phyloP scores from a whole-genome alignment of 1,284 basidiomycete species.

The Microbotryum saponariae region DNA sequence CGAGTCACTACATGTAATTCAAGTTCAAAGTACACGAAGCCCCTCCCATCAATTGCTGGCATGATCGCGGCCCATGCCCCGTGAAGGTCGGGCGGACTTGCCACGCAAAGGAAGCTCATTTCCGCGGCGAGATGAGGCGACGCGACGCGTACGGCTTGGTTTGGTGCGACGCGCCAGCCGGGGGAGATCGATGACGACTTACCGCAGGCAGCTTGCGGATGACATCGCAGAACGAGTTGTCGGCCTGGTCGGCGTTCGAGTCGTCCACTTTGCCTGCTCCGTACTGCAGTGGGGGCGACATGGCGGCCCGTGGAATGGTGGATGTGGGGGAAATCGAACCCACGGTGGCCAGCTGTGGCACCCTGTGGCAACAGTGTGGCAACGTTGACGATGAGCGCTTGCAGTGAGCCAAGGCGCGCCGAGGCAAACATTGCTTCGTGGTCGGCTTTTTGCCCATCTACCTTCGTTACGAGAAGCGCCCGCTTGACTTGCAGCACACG shows the following conservation, averaged over 20 bases:
- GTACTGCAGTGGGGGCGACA: slow-evolving; percentile 5
- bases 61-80: not conserved
- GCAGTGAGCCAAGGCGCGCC: too few species aligned
- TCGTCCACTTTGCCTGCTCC: slow-evolving; percentile 5
- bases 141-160: not conserved
- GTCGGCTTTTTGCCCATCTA: too few species aligned
- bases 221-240: slow-evolving; percentile 15
- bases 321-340: too few species aligned
- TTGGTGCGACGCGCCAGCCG: not conserved
- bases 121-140: not conserved
- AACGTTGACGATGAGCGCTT: too few species aligned
- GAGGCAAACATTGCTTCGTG: too few species aligned
- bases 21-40: not conserved
- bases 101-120: slow-evolving; percentile 1
- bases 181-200: not conserved
- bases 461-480: too few species aligned
- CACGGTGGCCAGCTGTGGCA: too few species aligned
- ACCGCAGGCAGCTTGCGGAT: slow-evolving; percentile 22
- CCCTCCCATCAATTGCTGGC: not conserved
- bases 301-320: too few species aligned
- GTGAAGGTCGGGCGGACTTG: not conserved
- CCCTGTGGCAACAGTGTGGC: too few species aligned
- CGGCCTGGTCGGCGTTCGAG: slow-evolving; percentile 1
- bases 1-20: not conserved
- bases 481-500: too few species aligned